phyloP scores from a whole-genome alignment of 2,329 filamentous ascomycete genomes.

The Penicillium decumbens region DNA sequence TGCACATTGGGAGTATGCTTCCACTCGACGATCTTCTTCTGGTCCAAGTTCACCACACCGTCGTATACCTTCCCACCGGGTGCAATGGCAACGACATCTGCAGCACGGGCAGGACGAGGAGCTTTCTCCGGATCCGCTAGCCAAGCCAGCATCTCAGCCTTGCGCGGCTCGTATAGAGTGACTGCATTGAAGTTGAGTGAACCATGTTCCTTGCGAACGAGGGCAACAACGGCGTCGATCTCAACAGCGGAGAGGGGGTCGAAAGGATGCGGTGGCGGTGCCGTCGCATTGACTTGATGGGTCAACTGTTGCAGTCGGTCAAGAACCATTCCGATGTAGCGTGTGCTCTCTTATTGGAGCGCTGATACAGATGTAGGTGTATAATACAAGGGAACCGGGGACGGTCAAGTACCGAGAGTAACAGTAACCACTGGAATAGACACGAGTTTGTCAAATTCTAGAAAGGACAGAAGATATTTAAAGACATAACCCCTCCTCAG shows the following conservation, averaged over 20 bases:
- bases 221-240: constrained; percentile 65
- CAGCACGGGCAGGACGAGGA: constrained; percentile 64
- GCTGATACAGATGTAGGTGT: not conserved
- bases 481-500: not conserved
- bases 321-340: constrained; percentile 49
- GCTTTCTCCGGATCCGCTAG: constrained; percentile 59
- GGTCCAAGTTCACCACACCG: constrained; percentile 68
- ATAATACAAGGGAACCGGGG: not conserved
- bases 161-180: constrained; percentile 77
- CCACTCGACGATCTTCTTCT: constrained; percentile 67
- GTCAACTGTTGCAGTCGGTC: constrained; percentile 61
- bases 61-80: constrained; percentile 76
- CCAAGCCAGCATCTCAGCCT: constrained; percentile 78
- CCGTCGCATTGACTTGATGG: constrained; percentile 55
- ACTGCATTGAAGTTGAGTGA: constrained; percentile 81
- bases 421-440: not conserved
- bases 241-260: constrained; percentile 70
- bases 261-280: constrained; percentile 62
- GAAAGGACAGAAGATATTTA: constrained; percentile 9
- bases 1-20: constrained; percentile 70
- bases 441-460: not conserved
- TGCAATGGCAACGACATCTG: constrained; percentile 78
- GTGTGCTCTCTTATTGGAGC: not conserved
- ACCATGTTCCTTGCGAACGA: constrained; percentile 65
- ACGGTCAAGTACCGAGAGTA: not conserved